Percentiles rank a stretch among this genome's conserved stretches.
These are phyloP conservation scores for Apophysomyces variabilis DNA, from an alignment of 371 early-diverging fungal species.

Conservation along the genomic window DNA sequence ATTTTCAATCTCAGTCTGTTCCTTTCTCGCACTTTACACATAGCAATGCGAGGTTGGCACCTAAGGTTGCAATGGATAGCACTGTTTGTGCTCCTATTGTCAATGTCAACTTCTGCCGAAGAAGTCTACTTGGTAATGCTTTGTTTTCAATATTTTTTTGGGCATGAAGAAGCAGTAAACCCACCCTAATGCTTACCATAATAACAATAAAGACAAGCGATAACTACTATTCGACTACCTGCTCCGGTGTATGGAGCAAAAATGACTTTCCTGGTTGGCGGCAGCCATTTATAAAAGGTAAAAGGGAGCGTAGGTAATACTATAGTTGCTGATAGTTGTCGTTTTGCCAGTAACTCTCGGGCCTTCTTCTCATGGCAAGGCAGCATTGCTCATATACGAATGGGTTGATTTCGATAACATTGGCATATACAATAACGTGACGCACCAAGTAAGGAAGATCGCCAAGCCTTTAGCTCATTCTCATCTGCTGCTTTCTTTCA, in stretches of 20 bases:
- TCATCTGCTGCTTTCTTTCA: slow-evolving; percentile 12
- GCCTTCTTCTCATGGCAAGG: slow-evolving; percentile 43
- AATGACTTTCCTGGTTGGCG: slow-evolving; percentile 47
- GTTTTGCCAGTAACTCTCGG: slow-evolving; percentile 49
- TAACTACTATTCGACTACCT: slow-evolving; percentile 49
- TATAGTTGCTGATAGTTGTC: too few relatives aligned
- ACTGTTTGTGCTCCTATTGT: background rate
- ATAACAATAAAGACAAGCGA: slow-evolving; percentile 35
- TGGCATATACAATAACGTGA: slow-evolving; percentile 38
- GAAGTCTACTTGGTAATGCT: slow-evolving; percentile 23
- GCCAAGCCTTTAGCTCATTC: background rate
- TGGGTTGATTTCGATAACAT: slow-evolving; percentile 59
- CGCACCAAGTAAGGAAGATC: slow-evolving; percentile 28
- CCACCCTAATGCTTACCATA: background rate
- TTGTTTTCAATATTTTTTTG: background rate
- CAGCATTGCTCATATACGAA: slow-evolving; percentile 59
- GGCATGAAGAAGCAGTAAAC: slow-evolving; percentile 8
- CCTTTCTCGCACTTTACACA: background rate
- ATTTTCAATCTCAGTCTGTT: slow-evolving; percentile 5
- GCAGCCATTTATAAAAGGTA: slow-evolving; percentile 54
- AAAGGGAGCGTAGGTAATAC: background rate
- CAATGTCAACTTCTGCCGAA: slow-evolving; percentile 18
- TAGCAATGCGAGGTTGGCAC: slow-evolving; percentile 7
- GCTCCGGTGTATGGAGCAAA: slow-evolving; percentile 58
- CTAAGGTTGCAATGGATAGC: slow-evolving; percentile 2